Evolutionary conservation across 352 stramenopile species (phyloP), one percentile per base, ranked within the genome.

Genomic region (Pythium sukuiense): DNA sequence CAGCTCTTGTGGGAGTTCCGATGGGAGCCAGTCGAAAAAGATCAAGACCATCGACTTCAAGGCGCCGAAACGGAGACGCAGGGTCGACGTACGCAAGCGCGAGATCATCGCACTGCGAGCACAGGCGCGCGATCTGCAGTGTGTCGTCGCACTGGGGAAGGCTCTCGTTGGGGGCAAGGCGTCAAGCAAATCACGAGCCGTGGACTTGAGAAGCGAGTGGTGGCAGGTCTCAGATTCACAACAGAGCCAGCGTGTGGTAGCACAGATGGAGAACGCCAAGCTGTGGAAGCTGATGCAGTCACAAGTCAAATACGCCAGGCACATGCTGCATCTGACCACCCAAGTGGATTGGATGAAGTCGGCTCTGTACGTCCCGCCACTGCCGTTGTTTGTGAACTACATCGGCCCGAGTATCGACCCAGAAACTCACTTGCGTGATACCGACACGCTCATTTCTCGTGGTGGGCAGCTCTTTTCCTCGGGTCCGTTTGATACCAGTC

Each of bases 371-470:
- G 41, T 26, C 5, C 14, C 41, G 41, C 14, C 7, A 16, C 41
- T 49, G 18, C 43, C 43, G 18, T 49, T 18, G n/a, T 49, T 49
- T 29, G 43, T 49, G 16, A 49, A 49, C 43, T 49, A 49, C 43
- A 27, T 49, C 18, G 43, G 43, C 43, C 43, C 43, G 18, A 27
- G 6, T 27, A 49, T 49, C 43, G 43, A 49, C 6, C 43, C 43
- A 7, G 43, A 13, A 6, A 49, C 16, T 24, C 43, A 49, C 18
- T 27, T 49, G 43, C 43, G 43, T 20, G 43, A 49, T 2, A 27
- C 27, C 16, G 43, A 49, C 18, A 27, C 43, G 5, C n/a, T 49
- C 2, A 1, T 49, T 9, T 27, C 43, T 6, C 43, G 43, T 12
- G 43, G 16, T 1, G 18, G 2, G n/a, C 13, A 6, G 18, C 5